These are phyloP conservation scores for Aphanomyces astaci DNA, from an alignment of 352 stramenopile species.

Conservation along the genomic window DNA sequence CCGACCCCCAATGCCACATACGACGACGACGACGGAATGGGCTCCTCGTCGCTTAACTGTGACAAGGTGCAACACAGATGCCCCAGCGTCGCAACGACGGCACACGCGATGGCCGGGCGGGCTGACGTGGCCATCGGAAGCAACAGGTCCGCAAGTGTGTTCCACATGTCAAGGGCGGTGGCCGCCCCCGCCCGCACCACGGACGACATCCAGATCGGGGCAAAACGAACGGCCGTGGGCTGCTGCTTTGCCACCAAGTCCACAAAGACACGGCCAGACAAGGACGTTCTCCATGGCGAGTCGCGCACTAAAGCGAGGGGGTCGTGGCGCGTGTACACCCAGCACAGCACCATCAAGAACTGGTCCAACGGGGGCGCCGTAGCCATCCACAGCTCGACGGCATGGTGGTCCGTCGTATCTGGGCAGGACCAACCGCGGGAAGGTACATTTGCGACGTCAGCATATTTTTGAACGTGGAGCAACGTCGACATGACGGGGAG, in stretches of 20 bases:
- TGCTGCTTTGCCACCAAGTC: not conserved
- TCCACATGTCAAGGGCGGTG: not conserved
- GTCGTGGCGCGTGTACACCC: not conserved
- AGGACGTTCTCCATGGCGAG: not conserved
- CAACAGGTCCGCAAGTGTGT: not conserved
- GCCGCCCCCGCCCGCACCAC: not conserved
- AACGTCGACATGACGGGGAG: not conserved
- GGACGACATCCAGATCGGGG: not conserved
- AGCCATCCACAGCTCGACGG: too few species aligned
- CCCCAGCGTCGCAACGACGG: not conserved
- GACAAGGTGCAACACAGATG: not conserved
- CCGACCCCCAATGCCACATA: too few species aligned
- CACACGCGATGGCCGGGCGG: not conserved
- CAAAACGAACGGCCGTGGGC: not conserved
- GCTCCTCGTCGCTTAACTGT: too few species aligned
- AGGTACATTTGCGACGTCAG: not conserved
- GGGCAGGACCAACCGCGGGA: too few species aligned
- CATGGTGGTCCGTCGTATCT: too few species aligned
- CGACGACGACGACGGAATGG: too few species aligned
- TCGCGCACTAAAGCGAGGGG: not conserved
- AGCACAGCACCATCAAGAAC: conserved; percentile 5
- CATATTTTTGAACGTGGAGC: not conserved
- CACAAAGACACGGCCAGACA: not conserved
- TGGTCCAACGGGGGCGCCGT: not conserved
- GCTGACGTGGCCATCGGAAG: not conserved